Conservation (phyloP, 345 rosid genomes). For the Combretum micranthum region DNA sequence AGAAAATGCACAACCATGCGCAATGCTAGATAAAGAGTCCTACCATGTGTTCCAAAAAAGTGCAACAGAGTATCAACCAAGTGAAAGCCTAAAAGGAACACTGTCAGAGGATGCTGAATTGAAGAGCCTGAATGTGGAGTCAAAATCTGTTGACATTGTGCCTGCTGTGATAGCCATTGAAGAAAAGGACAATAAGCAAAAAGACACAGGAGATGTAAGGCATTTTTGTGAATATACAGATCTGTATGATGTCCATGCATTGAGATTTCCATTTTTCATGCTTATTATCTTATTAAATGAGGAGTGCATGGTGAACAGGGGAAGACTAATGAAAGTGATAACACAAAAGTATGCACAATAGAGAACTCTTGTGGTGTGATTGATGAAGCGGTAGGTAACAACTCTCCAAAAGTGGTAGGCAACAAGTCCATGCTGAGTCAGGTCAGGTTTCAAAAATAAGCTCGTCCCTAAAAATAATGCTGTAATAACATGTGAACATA, state of each 20-base stretch:
- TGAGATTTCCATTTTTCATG: not conserved
- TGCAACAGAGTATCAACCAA: not conserved
- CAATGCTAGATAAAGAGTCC: not conserved
- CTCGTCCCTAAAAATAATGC: too few relatives aligned
- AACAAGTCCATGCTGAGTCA: too few relatives aligned
- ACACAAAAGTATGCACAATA: too few relatives aligned
- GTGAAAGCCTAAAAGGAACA: not conserved
- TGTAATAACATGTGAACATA: too few relatives aligned
- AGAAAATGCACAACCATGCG: too few relatives aligned
- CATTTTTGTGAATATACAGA: too few relatives aligned
- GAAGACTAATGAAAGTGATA: conserved; percentile 2
- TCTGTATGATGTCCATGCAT: too few relatives aligned
- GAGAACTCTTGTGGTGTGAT: too few relatives aligned
- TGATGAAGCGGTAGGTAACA: too few relatives aligned
- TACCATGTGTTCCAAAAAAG: not conserved
- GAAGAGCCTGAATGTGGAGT: not conserved
- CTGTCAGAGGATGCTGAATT: conserved; percentile 1
- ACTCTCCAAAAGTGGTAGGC: too few relatives aligned
- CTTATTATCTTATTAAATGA: not conserved
- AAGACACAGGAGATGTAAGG: not conserved
- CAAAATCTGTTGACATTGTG: not conserved
- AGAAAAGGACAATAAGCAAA: not conserved
- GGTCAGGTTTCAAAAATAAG: too few relatives aligned
- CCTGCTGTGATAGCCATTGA: not conserved
- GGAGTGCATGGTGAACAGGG: not conserved